A percentile compares a stretch with the other conserved stretches of the same genome.
Evolutionary conservation across 2,329 filamentous ascomycete species (phyloP).

Genomic region (Lizonia empirigonia): DNA sequence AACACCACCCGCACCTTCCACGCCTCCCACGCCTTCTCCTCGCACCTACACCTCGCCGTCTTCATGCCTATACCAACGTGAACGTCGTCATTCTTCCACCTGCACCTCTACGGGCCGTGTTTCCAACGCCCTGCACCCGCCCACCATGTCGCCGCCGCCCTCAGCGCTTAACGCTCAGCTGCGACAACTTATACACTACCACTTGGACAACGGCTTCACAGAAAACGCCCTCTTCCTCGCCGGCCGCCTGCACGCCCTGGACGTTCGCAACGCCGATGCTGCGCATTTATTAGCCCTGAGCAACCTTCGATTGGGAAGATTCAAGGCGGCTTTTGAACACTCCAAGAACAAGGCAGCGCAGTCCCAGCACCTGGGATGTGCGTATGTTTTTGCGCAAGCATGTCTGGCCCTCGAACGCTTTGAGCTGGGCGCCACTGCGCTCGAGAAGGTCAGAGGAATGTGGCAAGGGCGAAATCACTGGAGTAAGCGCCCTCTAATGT

Average conservation of each 20-base stretch:
- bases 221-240: conserved; percentile 94
- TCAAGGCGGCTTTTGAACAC: conserved; percentile 83
- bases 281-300: conserved; percentile 83
- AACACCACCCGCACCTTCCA: conserved; percentile 9
- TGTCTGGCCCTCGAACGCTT: conserved; percentile 79
- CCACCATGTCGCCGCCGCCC: conserved; percentile 62
- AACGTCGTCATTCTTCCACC: conserved; percentile 12
- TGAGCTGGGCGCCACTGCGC: conserved; percentile 78
- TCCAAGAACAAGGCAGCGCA: conserved; percentile 73
- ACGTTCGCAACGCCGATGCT: conserved; percentile 79
- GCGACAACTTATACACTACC: conserved; percentile 70
- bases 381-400: conserved; percentile 89
- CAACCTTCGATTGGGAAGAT: conserved; percentile 80
- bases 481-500: conserved; percentile 61
- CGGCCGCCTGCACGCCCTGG: conserved; percentile 82
- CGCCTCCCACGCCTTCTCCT: background rate
- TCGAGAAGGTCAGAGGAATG: conserved; percentile 79
- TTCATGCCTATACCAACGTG: conserved; percentile 33
- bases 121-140: conserved; percentile 19
- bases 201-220: conserved; percentile 86
- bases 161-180: conserved; percentile 64
- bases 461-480: conserved; percentile 79
- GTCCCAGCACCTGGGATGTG: conserved; percentile 80
- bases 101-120: conserved; percentile 12
- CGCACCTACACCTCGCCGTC: conserved; percentile 21